Evolutionary conservation across 2,329 filamentous ascomycete genomes (phyloP).

Genomic region (Geosmithia morbida): DNA sequence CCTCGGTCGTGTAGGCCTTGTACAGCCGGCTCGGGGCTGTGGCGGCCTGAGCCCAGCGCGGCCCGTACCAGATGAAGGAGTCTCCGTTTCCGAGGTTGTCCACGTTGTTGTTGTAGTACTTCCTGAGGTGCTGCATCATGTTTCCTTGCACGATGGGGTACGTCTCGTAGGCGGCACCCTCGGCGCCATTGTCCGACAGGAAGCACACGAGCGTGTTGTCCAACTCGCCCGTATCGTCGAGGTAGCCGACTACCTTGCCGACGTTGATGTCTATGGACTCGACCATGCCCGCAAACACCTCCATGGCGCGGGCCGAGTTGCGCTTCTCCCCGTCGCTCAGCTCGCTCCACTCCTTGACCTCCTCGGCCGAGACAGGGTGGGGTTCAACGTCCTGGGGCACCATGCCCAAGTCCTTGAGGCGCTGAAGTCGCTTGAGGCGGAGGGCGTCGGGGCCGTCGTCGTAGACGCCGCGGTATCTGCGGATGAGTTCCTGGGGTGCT

Average conservation of each 20-base stretch:
- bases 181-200: constrained; percentile 40
- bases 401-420: constrained; percentile 42
- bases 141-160: constrained; percentile 32
- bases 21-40: constrained; percentile 22
- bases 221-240: constrained; percentile 29
- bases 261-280: constrained; percentile 35
- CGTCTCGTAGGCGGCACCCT: constrained; percentile 40
- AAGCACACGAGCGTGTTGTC: constrained; percentile 40
- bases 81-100: constrained; percentile 41
- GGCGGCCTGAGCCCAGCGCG: constrained; percentile 33
- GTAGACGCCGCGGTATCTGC: constrained; percentile 44
- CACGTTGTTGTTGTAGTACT: constrained; percentile 31
- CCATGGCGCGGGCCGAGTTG: constrained; percentile 8
- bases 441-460: constrained; percentile 45
- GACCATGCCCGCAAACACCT: constrained; percentile 39
- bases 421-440: constrained; percentile 33
- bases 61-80: constrained; percentile 47
- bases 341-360: constrained; percentile 31
- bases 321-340: constrained; percentile 20
- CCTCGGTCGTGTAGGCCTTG: constrained; percentile 26
- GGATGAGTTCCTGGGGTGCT: constrained; percentile 36
- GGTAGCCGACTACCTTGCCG: constrained; percentile 31
- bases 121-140: constrained; percentile 7
- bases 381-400: constrained; percentile 33
- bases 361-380: constrained; percentile 30